Evolutionary conservation across 176 grass and related monocot genomes (phyloP), one percentile per base, ranked within the genome.

Genomic region (Triticum timopheevii): DNA sequence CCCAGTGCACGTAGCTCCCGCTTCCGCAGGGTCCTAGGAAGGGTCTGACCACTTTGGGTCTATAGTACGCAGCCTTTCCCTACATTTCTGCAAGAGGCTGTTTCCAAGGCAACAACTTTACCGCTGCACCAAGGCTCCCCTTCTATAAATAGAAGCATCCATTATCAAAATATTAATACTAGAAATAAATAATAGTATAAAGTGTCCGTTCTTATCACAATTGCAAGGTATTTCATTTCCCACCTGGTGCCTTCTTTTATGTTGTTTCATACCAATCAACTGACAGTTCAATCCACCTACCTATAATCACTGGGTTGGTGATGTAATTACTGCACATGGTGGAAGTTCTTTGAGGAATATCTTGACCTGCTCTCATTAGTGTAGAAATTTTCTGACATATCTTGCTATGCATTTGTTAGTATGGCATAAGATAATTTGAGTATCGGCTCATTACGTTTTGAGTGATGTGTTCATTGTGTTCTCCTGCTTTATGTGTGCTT

Each of bases 291-390:
- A 13, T 66, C 16, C 39, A 49, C 40, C 23, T 49, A 81, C 12
- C 15, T 81, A 24, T 68, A 28, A 33, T 33, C 5, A 33, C 40
- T 68, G 30, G 61, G 24, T 30, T 79, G 10, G 62, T 81, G 40
- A 36, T 81, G 24, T 54, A 63, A 30, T 61, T 17, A 19, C 23
- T 65, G 36, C 27, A 39, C 42, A 74, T 42, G 54, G 19, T 11
- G 75, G 36, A 19, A 88, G 7, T 19, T 68, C 39, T 52, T 79
- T 79, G 69, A 84, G 61, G 28, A 42, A 56, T 66, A 38, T 31
- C 19, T 80, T 72, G n/a, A 30, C 56, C 20, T 80, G 27, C 12
- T 84, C 78, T 35, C 72, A 20, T 74, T 33, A 13, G 56, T 31
- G 3, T 30, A 52, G 24, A 50, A 50, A 27, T 24, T 28, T 72